Evolutionary conservation across 176 grass and related monocot genomes (phyloP).

Genomic region (Oryza brachyantha): DNA sequence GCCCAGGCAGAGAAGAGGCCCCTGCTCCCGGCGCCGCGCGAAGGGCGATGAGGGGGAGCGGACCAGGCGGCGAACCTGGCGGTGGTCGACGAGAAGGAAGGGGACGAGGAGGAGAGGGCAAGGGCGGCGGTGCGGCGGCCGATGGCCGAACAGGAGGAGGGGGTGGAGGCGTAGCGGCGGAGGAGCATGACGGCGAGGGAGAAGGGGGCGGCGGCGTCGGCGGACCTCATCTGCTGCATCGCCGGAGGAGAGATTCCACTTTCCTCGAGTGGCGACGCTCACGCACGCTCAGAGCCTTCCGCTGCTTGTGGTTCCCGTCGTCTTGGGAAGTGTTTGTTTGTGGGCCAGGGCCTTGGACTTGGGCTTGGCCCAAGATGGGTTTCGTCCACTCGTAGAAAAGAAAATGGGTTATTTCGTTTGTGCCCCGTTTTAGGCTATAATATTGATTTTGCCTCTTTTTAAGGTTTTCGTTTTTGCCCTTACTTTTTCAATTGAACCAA

Average conservation of each 20-base stretch:
- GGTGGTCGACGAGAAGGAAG: neutral
- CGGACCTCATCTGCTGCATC: conserved; percentile 47
- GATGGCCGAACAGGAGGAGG: neutral
- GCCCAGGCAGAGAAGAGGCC: conserved; percentile 44
- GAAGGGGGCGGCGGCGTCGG: conserved; percentile 29
- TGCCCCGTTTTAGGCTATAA: no score
- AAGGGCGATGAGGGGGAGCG: neutral
- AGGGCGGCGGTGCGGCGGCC: neutral
- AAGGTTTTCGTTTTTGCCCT: no score
- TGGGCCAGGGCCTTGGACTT: no score
- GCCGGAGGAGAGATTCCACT: neutral
- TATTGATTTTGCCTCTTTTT: no score
- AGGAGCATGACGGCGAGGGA: conserved; percentile 34
- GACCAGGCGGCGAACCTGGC: conserved; percentile 5
- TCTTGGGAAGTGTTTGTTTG: neutral
- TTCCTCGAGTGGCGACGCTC: no score
- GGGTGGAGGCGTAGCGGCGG: conserved; percentile 7
- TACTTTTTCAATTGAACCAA: no score
- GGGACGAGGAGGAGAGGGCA: neutral
- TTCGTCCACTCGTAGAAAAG: no score
- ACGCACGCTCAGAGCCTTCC: no score
- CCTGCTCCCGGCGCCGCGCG: neutral
- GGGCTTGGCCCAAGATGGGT: no score
- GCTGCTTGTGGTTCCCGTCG: neutral
- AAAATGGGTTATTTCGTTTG: no score